phyloP scores from a whole-genome alignment of 768 basidiomycete genomes.

The Tulasnella sp. region DNA sequence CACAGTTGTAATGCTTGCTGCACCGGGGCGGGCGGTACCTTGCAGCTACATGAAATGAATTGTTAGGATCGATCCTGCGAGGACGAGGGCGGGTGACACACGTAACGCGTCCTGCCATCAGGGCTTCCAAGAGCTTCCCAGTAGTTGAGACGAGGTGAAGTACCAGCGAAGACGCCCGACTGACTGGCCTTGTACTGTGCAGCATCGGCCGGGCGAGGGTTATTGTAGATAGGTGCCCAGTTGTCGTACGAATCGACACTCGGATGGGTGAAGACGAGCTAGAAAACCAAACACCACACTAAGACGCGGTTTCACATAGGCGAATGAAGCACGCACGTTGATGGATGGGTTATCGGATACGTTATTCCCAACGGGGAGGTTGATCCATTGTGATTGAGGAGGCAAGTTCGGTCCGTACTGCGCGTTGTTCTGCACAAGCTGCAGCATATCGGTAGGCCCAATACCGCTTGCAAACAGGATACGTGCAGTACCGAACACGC shows the following conservation, averaged over 20 bases:
- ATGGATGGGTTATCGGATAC: constrained; percentile 53
- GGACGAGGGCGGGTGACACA: constrained; percentile 21
- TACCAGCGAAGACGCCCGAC: constrained; percentile 44
- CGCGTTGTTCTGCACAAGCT: constrained; percentile 37
- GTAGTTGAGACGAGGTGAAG: constrained; percentile 45
- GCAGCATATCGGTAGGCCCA: constrained; percentile 46
- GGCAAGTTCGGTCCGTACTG: constrained; percentile 38
- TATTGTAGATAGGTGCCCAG: constrained; percentile 44
- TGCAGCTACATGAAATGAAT: constrained; percentile 32
- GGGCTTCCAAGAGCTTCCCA: constrained; percentile 41
- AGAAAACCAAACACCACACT: background rate
- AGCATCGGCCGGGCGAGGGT: constrained; percentile 44
- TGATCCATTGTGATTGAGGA: constrained; percentile 38
- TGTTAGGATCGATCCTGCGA: background rate
- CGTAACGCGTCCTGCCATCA: constrained; percentile 39
- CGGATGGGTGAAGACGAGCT: constrained; percentile 50
- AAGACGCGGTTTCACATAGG: background rate
- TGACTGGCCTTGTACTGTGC: constrained; percentile 40
- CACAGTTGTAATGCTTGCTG: constrained; percentile 37
- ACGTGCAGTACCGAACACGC: constrained; percentile 35
- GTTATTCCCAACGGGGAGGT: constrained; percentile 43
- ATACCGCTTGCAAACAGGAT: constrained; percentile 25
- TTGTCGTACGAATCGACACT: constrained; percentile 48
- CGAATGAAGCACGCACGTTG: constrained; percentile 29
- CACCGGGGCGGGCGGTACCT: constrained; percentile 52